These are phyloP conservation scores for Penstemon newberryi DNA, from an alignment of 257 asterid species.

Conservation along the genomic window DNA sequence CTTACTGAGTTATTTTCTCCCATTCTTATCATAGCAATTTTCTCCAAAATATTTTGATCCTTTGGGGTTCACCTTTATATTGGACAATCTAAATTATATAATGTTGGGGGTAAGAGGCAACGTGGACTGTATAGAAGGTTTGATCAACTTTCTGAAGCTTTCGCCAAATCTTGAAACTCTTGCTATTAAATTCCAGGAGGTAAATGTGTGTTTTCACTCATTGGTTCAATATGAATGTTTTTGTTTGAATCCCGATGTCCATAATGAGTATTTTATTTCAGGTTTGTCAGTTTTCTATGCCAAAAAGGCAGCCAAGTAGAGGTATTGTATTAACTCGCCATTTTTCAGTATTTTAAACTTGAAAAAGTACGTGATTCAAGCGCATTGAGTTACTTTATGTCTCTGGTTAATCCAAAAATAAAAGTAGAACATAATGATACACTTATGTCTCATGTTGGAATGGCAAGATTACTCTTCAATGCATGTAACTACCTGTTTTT, in stretches of 20 bases:
- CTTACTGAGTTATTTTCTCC: slow-evolving; percentile 1
- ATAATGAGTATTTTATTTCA: slow-evolving; percentile 2
- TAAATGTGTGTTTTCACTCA: slow-evolving; percentile 3
- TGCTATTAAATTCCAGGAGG: slow-evolving; percentile 29
- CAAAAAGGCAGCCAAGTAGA: not conserved
- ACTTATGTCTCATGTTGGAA: too few species aligned
- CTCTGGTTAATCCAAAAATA: too few species aligned
- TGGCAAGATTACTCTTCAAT: too few species aligned
- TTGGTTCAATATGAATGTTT: not conserved
- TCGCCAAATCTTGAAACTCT: slow-evolving; percentile 33
- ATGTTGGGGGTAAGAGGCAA: slow-evolving; percentile 28
- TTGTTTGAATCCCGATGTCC: not conserved
- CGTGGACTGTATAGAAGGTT: slow-evolving; percentile 25
- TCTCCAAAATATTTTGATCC: slow-evolving; percentile 7
- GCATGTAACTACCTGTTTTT: too few species aligned
- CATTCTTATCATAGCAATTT: slow-evolving; percentile 23
- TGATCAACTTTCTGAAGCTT: slow-evolving; percentile 29
- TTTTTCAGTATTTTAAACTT: too few species aligned
- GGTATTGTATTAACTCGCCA: too few species aligned
- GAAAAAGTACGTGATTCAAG: too few species aligned
- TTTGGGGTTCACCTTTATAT: slow-evolving; percentile 18
- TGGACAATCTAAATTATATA: slow-evolving; percentile 26
- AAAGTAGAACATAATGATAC: too few species aligned
- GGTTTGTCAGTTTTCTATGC: not conserved
- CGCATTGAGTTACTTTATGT: too few species aligned